Percentiles rank a stretch among this genome's conserved stretches.
phyloP scores from a whole-genome alignment of 257 asterid species.

The Penstemon eatonii region DNA sequence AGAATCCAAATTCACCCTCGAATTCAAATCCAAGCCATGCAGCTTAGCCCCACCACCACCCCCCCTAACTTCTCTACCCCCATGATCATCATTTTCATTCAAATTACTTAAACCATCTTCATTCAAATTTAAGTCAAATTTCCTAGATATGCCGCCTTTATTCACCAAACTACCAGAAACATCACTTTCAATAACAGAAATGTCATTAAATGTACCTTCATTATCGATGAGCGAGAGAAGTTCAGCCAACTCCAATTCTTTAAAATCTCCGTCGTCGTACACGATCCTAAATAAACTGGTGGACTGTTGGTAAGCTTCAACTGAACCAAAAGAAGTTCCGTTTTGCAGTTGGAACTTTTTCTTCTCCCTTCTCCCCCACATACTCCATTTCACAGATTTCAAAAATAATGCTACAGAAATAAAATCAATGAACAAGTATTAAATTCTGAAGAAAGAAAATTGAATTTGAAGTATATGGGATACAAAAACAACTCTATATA shows the following conservation, averaged over 20 bases:
- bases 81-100: not conserved
- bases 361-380: slow-evolving; percentile 66
- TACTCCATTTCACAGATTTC: slow-evolving; percentile 54
- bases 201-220: slow-evolving; percentile 33
- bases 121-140: slow-evolving; percentile 48
- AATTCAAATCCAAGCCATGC: slow-evolving; percentile 55
- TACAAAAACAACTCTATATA: too few relatives aligned
- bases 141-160: slow-evolving; percentile 28
- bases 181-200: slow-evolving; percentile 30
- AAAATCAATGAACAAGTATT: slow-evolving; percentile 1
- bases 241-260: slow-evolving; percentile 54
- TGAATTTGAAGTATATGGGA: not conserved
- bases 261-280: slow-evolving; percentile 70
- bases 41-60: slow-evolving; percentile 43
- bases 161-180: slow-evolving; percentile 30
- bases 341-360: slow-evolving; percentile 44
- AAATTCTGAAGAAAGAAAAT: not conserved
- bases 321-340: slow-evolving; percentile 49
- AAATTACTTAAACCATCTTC: slow-evolving; percentile 38
- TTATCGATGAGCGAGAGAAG: slow-evolving; percentile 26
- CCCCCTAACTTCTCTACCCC: slow-evolving; percentile 36
- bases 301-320: slow-evolving; percentile 48
- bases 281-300: slow-evolving; percentile 54
- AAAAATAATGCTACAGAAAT: slow-evolving; percentile 6
- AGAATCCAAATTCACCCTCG: slow-evolving; percentile 35